phyloP scores from a whole-genome alignment of 257 asterid species.

The Plantago major region DNA sequence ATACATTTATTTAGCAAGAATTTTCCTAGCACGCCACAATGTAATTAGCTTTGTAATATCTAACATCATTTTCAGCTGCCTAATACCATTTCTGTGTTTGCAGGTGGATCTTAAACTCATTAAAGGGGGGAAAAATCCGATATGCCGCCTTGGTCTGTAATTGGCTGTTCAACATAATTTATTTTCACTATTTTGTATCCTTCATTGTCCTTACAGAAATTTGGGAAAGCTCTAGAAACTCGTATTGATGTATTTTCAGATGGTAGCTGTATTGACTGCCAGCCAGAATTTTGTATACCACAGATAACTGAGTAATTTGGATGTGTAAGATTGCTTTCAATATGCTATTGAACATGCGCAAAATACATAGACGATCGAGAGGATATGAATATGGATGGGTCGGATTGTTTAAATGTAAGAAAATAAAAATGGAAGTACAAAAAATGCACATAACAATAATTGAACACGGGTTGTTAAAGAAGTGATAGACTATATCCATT shows the following conservation, averaged over 20 bases:
- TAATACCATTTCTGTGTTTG: constrained; percentile 19
- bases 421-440: no score
- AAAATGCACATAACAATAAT: no score
- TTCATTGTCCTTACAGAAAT: neutral
- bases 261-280: constrained; percentile 1
- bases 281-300: neutral
- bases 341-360: no score
- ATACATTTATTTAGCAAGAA: neutral
- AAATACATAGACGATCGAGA: no score
- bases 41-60: no score
- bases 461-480: no score
- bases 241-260: neutral
- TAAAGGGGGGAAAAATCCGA: constrained; percentile 47
- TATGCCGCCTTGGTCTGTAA: constrained; percentile 72
- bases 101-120: constrained; percentile 91
- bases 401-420: no score
- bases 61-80: neutral
- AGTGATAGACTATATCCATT: no score
- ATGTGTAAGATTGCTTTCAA: no score
- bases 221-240: neutral
- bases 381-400: no score
- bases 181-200: neutral
- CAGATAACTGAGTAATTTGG: no score
- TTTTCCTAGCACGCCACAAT: neutral
- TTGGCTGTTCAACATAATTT: neutral